phyloP scores from a whole-genome alignment of 2,329 filamentous ascomycete species.

The Botrytis aclada region DNA sequence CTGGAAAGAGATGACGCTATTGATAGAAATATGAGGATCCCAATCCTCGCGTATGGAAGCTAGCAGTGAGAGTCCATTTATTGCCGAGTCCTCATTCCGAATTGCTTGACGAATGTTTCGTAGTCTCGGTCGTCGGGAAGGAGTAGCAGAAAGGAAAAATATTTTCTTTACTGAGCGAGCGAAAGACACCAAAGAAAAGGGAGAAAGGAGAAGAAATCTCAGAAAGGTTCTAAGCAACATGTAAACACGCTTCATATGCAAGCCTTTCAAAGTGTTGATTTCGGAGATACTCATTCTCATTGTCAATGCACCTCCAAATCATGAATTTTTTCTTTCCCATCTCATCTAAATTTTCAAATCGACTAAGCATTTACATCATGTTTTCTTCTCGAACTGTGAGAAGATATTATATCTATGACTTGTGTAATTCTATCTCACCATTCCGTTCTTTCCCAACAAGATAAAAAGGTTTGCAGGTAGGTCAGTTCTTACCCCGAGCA shows the following conservation, averaged over 20 bases:
- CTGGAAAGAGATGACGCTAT: too few species aligned
- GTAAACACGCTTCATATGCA: neutral
- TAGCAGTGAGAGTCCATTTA: too few species aligned
- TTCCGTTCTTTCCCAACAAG: neutral
- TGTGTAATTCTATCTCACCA: rapidly evolving
- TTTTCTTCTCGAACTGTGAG: neutral
- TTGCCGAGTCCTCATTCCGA: too few species aligned
- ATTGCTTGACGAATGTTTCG: too few species aligned
- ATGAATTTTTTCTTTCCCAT: neutral
- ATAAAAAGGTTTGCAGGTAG: neutral
- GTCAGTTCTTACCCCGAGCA: neutral
- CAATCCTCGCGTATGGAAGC: too few species aligned
- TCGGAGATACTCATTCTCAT: neutral
- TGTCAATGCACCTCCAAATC: too few species aligned
- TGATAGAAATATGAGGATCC: too few species aligned
- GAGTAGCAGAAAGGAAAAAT: rapidly evolving
- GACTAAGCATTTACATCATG: neutral
- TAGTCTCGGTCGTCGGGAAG: too few species aligned
- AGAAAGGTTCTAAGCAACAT: rapidly evolving
- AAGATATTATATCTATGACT: too few species aligned
- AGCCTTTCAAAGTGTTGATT: neutral
- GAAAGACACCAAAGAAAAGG: neutral
- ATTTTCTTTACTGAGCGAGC: rapidly evolving
- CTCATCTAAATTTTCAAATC: neutral
- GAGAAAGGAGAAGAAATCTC: neutral